Conservation (phyloP, 2,329 filamentous ascomycete genomes). For the Colletotrichum salicis region DNA sequence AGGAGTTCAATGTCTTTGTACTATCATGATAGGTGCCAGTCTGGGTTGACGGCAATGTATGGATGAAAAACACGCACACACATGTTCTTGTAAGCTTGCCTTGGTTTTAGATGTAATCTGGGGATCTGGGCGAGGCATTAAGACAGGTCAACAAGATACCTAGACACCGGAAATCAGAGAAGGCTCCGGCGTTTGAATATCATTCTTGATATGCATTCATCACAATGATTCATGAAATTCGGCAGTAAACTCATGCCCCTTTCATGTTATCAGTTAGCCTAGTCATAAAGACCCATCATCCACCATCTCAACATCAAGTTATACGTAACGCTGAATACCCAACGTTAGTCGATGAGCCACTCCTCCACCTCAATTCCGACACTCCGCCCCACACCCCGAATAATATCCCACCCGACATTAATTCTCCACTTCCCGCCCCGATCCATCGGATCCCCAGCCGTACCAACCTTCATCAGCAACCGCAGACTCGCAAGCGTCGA, state of each 20-base stretch:
- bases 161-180: not conserved
- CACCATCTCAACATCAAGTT: not conserved
- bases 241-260: not conserved
- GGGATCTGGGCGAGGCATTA: not conserved
- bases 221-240: not conserved
- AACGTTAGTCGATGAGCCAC: constrained; percentile 72
- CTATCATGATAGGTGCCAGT: constrained; percentile 21
- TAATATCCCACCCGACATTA: constrained; percentile 82
- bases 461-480: constrained; percentile 74
- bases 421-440: constrained; percentile 79
- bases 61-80: constrained; percentile 10
- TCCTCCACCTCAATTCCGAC: constrained; percentile 84
- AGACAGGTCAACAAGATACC: not conserved
- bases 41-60: constrained; percentile 8
- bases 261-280: not conserved
- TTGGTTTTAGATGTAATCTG: not conserved
- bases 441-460: constrained; percentile 72
- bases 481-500: constrained; percentile 79
- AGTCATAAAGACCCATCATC: not conserved
- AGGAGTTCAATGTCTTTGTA: constrained; percentile 29
- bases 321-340: no score
- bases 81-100: not conserved
- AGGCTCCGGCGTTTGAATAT: not conserved
- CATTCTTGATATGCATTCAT: no score
- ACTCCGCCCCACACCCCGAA: constrained; percentile 75